Base-by-base conservation (phyloP, 2,329 filamentous ascomycete genomes). In the Furcasterigmium furcatum region DNA sequence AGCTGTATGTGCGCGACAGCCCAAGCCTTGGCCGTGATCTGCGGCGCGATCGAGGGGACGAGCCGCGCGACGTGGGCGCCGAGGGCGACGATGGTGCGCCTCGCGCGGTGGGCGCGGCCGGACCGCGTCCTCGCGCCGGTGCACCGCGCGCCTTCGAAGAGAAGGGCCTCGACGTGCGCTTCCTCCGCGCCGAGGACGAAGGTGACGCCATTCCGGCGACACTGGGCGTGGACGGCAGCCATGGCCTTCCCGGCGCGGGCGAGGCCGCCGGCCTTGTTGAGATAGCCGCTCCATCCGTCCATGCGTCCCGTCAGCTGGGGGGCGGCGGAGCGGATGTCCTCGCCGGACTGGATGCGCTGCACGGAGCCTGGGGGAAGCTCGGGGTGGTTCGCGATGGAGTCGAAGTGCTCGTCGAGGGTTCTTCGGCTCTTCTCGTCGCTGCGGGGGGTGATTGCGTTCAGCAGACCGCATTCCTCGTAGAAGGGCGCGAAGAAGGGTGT, bases 1-100 rank as follows among this genome's bases (percentile, higher is more conserved):
- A 85, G 68, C 39, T 76, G 73, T 2, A 84, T 65, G 54, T 85
- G 81, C 0, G 76, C 80, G 2, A 85, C 73, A 0, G 76, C 73
- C 76, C 79, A 84, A 1, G 70, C 74, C 46, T 77, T 77, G 5
- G 80, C 81, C 0, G 73, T 70, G 3, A 81, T 67, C 32, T 77
- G 73, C 1, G 57, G 60, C 2, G 73, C 74, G 2, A 79, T 58
- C 12, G 71, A 61, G 0, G 81, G 79, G 2, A 74, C 43, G 2
- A 84, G 58, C 1, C 57, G 63, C 1, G 70, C 68, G 0, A 67
- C 70, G 5, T 67, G 68, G 0, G 79, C 80, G 0, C 81, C 80
- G 0, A 72, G 65, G 1, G 78, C 71, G 2, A 80, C 63, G 13
- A 84, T 70, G 2, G 75, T 68, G 7, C 10, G 27, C 27, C n/a